Evolutionary conservation across 2,329 filamentous ascomycete genomes (phyloP).

Genomic region (Diaporthe longicolla): DNA sequence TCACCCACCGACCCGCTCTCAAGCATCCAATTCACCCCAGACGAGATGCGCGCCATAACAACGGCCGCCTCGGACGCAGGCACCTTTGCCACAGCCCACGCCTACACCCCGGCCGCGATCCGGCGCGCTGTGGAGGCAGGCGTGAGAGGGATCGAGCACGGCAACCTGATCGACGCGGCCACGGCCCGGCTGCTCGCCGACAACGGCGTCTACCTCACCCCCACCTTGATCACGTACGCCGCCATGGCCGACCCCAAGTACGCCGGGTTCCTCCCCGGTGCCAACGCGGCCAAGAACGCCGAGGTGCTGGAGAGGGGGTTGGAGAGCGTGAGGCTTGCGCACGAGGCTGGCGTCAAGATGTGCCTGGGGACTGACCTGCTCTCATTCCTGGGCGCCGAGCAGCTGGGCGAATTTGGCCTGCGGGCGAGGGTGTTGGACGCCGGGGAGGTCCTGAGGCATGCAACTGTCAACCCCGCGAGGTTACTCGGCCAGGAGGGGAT

Average conservation of each 20-base stretch:
- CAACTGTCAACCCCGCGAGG: slow-evolving; percentile 59
- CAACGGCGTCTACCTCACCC: slow-evolving; percentile 61
- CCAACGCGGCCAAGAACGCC: slow-evolving; percentile 39
- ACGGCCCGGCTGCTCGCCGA: slow-evolving; percentile 62
- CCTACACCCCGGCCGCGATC: slow-evolving; percentile 64
- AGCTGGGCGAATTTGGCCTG: slow-evolving; percentile 41
- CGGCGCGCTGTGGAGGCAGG: slow-evolving; percentile 63
- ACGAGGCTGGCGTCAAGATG: slow-evolving; percentile 39
- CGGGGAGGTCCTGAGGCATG: slow-evolving; percentile 41
- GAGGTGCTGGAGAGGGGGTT: slow-evolving; percentile 35
- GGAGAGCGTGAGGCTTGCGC: slow-evolving; percentile 26
- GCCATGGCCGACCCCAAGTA: slow-evolving; percentile 50
- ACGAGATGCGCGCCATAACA: slow-evolving; percentile 64
- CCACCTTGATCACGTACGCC: slow-evolving; percentile 62
- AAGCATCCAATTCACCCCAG: slow-evolving; percentile 68
- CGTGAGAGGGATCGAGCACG: slow-evolving; percentile 61
- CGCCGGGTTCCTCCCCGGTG: slow-evolving; percentile 33
- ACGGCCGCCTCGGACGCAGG: slow-evolving; percentile 58
- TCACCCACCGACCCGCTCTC: slow-evolving; percentile 67
- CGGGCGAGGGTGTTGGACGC: slow-evolving; percentile 21
- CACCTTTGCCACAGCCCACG: slow-evolving; percentile 66
- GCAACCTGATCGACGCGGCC: slow-evolving; percentile 52
- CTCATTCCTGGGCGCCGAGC: slow-evolving; percentile 40
- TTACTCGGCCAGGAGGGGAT: slow-evolving; percentile 59
- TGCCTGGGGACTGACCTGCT: slow-evolving; percentile 41